Evolutionary conservation across 352 stramenopile species (phyloP).

Genomic region (Globisporangium rhizosaccharum): DNA sequence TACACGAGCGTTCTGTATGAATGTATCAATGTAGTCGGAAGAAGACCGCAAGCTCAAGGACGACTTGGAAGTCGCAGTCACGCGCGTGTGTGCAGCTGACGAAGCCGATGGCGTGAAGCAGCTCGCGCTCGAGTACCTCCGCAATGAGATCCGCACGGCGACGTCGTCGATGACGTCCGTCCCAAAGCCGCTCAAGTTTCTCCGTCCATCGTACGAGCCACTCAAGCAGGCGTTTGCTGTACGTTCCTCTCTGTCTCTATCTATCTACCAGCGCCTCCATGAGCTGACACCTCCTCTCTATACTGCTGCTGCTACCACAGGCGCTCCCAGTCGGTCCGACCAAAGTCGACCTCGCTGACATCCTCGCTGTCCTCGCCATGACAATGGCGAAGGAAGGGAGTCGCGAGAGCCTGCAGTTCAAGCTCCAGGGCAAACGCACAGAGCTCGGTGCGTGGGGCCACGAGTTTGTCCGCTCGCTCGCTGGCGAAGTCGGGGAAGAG

Average conservation of each 20-base stretch:
- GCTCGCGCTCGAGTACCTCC: constrained; percentile 94
- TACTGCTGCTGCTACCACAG: constrained; percentile 8
- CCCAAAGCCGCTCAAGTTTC: constrained; percentile 99
- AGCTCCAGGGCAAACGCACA: constrained; percentile 86
- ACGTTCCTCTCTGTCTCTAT: not conserved
- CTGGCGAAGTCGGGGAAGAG: constrained; percentile 96
- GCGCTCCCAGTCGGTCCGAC: constrained; percentile 42
- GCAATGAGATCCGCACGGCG: constrained; percentile 94
- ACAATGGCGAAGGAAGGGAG: constrained; percentile 95
- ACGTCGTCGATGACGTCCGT: constrained; percentile 99
- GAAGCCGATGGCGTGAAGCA: constrained; percentile 70
- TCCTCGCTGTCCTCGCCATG: constrained; percentile 95
- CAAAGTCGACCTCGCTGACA: constrained; percentile 81
- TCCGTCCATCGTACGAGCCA: constrained; percentile 93
- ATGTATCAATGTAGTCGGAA: constrained; percentile 43
- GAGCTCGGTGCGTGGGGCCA: constrained; percentile 97
- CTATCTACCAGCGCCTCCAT: not conserved
- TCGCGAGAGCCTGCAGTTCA: constrained; percentile 86
- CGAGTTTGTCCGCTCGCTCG: constrained; percentile 97
- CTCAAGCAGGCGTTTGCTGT: constrained; percentile 87
- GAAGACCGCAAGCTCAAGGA: constrained; percentile 93
- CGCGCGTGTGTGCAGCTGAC: constrained; percentile 55
- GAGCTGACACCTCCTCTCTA: not conserved
- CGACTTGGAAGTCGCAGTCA: constrained; percentile 87
- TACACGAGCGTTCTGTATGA: not conserved